A percentile compares a stretch with the other conserved stretches of the same genome.
Evolutionary conservation across 805 yeast genomes (phyloP).

Genomic region (Isabelozyma pseudorhagii): DNA sequence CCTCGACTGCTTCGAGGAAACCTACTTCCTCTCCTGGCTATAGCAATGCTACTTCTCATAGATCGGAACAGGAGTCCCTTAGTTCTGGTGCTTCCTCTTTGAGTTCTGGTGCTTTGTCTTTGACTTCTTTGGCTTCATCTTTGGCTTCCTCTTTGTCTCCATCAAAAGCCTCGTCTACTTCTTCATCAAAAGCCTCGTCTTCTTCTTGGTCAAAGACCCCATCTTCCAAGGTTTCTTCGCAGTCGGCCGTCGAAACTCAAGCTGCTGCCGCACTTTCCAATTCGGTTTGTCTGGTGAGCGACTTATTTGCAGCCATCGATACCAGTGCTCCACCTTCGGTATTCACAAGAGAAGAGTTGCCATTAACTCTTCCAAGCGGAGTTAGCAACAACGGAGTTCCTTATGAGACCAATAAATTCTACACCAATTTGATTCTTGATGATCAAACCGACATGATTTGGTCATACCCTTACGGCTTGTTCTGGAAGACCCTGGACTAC

Average conservation of each 20-base stretch:
- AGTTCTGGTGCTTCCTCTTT: neutral
- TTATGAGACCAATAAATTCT: constrained; percentile 74
- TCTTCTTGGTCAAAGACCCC: constrained; percentile 6
- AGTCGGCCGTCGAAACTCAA: neutral
- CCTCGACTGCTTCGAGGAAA: neutral
- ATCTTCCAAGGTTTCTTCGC: constrained; percentile 1
- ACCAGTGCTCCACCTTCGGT: constrained; percentile 29
- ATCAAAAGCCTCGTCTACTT: neutral
- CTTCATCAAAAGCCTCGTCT: constrained; percentile 1
- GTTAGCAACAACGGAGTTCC: constrained; percentile 42
- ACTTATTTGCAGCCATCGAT: constrained; percentile 49
- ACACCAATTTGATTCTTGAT: constrained; percentile 59
- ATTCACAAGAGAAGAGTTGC: constrained; percentile 45
- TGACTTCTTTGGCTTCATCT: neutral
- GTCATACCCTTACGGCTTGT: constrained; percentile 66
- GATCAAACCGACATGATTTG: constrained; percentile 53
- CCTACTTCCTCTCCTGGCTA: neutral
- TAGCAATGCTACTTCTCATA: neutral
- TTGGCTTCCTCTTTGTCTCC: neutral
- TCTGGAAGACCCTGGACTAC: constrained; percentile 46
- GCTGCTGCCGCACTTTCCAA: neutral
- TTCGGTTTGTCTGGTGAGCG: constrained; percentile 6
- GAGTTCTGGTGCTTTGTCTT: neutral
- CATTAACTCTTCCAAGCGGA: constrained; percentile 45
- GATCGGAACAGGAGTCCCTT: neutral